phyloP scores from a whole-genome alignment of 345 rosid species.

The Draba incana region DNA sequence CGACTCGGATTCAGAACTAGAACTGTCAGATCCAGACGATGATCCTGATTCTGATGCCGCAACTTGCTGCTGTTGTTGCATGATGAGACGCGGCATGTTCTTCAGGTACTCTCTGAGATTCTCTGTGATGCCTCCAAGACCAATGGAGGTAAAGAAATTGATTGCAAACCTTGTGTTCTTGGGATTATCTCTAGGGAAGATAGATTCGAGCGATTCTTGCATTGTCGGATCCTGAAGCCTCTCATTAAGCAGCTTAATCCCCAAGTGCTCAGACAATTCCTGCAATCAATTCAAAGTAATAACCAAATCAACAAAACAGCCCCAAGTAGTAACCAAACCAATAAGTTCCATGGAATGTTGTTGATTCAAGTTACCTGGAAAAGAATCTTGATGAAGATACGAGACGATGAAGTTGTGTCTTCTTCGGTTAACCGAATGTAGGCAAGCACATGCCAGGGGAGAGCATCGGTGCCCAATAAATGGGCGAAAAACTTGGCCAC shows the following conservation, averaged over 20 bases:
- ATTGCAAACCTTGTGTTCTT: slow-evolving; percentile 90
- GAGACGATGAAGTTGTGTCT: slow-evolving; percentile 91
- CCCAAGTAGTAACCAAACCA: too few relatives aligned
- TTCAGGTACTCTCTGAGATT: slow-evolving; percentile 84
- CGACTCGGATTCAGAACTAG: slow-evolving; percentile 41
- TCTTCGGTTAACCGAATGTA: slow-evolving; percentile 87
- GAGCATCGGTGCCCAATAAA: slow-evolving; percentile 86
- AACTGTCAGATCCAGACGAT: slow-evolving; percentile 49
- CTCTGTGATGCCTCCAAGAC: slow-evolving; percentile 97
- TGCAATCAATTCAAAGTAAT: slow-evolving; percentile 35
- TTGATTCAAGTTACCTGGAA: slow-evolving; percentile 67
- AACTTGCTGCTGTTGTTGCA: slow-evolving; percentile 76
- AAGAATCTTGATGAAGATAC: slow-evolving; percentile 94
- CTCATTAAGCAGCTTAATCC: slow-evolving; percentile 76
- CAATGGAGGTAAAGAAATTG: slow-evolving; percentile 94
- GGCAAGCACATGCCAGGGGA: slow-evolving; percentile 94
- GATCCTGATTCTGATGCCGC: slow-evolving; percentile 49
- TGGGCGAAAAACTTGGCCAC: slow-evolving; percentile 97
- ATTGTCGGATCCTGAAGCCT: slow-evolving; percentile 73
- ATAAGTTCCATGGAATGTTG: too few relatives aligned
- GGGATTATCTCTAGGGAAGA: slow-evolving; percentile 88
- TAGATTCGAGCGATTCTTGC: slow-evolving; percentile 79
- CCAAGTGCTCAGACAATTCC: slow-evolving; percentile 93
- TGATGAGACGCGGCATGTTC: slow-evolving; percentile 93
- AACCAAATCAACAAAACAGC: slow-evolving; percentile 18